Evolutionary conservation across 495 filamentous ascomycete species (phyloP).

Genomic region (Penicillium subrubescens): DNA sequence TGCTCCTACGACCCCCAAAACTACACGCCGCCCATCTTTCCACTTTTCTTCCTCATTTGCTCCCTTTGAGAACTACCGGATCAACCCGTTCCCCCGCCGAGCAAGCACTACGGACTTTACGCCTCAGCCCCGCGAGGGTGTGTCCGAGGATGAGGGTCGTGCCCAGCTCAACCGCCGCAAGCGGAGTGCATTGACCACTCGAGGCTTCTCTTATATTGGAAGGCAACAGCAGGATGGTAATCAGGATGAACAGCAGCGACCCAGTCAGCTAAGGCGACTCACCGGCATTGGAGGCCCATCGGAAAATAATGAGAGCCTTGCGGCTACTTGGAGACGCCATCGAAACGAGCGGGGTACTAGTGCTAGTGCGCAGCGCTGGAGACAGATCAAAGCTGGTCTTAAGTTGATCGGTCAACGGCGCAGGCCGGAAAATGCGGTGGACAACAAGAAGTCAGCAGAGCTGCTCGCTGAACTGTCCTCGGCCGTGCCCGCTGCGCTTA

Average conservation of each 20-base stretch:
- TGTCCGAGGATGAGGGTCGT: conserved; percentile 89
- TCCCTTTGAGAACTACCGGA: conserved; percentile 49
- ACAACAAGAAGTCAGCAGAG: conserved; percentile 94
- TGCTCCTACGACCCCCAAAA: conserved; percentile 63
- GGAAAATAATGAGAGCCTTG: conserved; percentile 54
- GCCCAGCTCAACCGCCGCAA: conserved; percentile 66
- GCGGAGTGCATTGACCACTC: conserved; percentile 55
- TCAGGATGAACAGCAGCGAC: conserved; percentile 60
- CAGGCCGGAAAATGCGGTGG: conserved; percentile 79
- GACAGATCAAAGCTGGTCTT: conserved; percentile 79
- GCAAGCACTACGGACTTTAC: conserved; percentile 68
- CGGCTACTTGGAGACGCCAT: conserved; percentile 56
- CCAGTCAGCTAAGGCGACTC: conserved; percentile 72
- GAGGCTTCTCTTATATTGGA: conserved; percentile 58
- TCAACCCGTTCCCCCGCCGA: conserved; percentile 63
- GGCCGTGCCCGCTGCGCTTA: conserved; percentile 85
- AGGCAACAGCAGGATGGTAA: conserved; percentile 36
- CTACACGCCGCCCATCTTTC: conserved; percentile 44
- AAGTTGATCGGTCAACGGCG: conserved; percentile 77
- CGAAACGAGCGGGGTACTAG: conserved; percentile 66
- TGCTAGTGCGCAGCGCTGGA: conserved; percentile 83
- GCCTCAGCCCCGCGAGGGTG: conserved; percentile 65
- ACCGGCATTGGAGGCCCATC: conserved; percentile 68
- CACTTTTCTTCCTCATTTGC: conserved; percentile 50
- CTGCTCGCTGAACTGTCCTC: conserved; percentile 93